These are phyloP conservation scores for Porodaedalea pini DNA, from an alignment of 1,284 basidiomycete genomes.

Conservation along the genomic window DNA sequence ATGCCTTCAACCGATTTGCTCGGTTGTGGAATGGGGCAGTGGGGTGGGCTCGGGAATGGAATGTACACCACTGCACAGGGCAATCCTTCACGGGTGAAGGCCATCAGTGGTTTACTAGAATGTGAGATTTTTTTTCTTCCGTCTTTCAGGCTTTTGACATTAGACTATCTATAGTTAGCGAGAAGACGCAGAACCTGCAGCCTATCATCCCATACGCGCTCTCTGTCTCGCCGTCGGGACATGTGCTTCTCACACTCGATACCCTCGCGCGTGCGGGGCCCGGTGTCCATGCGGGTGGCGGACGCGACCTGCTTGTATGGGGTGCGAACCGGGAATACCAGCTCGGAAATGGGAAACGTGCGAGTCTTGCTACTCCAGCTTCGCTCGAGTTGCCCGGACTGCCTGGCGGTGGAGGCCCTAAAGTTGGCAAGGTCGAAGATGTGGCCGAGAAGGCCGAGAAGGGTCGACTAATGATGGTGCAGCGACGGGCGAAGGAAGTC, in stretches of 20 bases:
- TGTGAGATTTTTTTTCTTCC: constrained; percentile 47
- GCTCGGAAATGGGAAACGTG: constrained; percentile 81
- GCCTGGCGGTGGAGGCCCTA: constrained; percentile 3
- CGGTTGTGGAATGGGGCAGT: constrained; percentile 82
- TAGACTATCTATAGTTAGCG: constrained; percentile 54
- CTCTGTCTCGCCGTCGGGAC: constrained; percentile 73
- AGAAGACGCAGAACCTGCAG: constrained; percentile 54
- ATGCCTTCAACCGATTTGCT: constrained; percentile 64
- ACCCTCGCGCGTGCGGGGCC: constrained; percentile 50
- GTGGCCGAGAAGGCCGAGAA: constrained; percentile 32
- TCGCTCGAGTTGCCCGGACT: constrained; percentile 42
- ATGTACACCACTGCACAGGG: constrained; percentile 73
- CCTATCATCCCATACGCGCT: constrained; percentile 70
- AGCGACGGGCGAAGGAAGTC: constrained; percentile 48
- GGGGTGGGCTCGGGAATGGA: constrained; percentile 84
- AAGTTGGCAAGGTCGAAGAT: constrained; percentile 13
- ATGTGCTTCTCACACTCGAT: constrained; percentile 75
- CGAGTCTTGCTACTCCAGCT: constrained; percentile 69
- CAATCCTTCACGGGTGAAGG: constrained; percentile 72
- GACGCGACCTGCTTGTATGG: constrained; percentile 65
- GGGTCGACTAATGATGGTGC: constrained; percentile 54
- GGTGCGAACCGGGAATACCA: constrained; percentile 74
- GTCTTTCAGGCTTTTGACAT: background rate
- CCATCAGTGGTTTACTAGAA: constrained; percentile 80
- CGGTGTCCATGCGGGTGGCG: constrained; percentile 34